These are phyloP conservation scores for Trichoderma orchidacearum DNA, from an alignment of 495 filamentous ascomycete species.

Conservation along the genomic window DNA sequence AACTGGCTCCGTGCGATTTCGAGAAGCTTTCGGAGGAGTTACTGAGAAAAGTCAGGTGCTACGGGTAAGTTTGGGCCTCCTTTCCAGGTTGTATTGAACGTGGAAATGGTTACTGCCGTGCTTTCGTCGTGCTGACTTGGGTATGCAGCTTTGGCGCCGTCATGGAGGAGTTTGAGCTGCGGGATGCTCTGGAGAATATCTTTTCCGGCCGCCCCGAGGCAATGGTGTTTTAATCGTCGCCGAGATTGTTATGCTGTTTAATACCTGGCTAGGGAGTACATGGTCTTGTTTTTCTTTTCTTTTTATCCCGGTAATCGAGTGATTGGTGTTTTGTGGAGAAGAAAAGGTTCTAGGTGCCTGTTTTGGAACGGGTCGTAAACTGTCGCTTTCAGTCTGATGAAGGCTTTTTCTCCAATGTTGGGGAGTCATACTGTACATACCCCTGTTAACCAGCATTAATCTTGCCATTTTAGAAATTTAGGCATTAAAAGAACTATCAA, in stretches of 20 bases:
- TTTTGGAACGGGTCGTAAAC: no score
- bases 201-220: constrained; percentile 2
- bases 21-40: constrained; percentile 58
- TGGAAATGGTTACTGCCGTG: background rate
- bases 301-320: background rate
- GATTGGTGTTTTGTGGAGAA: no score
- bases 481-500: no score
- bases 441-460: no score
- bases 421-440: no score
- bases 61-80: constrained; percentile 65
- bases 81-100: background rate
- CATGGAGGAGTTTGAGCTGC: constrained; percentile 83
- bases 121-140: constrained; percentile 7
- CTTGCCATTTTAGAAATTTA: no score
- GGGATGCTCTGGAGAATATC: constrained; percentile 67
- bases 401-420: no score
- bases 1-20: constrained; percentile 57
- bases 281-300: background rate
- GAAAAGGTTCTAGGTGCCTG: no score
- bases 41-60: constrained; percentile 72
- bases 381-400: no score
- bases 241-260: background rate
- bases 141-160: constrained; percentile 60
- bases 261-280: no score
- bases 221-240: constrained; percentile 15